Evolutionary conservation across 257 asterid species (phyloP), one percentile per base, ranked within the genome.

Genomic region (Eustoma russellianum): DNA sequence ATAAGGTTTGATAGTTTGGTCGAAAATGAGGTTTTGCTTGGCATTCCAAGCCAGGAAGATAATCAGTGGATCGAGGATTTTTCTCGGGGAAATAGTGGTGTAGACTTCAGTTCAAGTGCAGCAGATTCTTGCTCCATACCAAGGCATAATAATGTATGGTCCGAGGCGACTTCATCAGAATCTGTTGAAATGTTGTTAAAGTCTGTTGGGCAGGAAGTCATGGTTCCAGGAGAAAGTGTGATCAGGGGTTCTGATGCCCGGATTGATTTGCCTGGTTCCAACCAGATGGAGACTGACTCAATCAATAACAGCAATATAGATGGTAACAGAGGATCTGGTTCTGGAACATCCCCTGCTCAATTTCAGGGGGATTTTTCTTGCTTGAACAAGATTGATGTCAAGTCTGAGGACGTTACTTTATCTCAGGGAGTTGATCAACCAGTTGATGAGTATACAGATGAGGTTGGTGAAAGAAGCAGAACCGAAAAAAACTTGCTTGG

Each of bases 11-110:
- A 92, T 67, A 85, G 89, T 70, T 83, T 92, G 78, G 97, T 81
- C 73, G 99, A 88, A 57, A 92, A 81, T 91, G 99, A 92, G 73
- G 99, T 79, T 79, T 92, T 92, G 70, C 95, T 92, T 68, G 99
- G 99, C 30, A 91, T 91, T 69, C 83, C 95, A 53, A 79, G 94
- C 77, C 97, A 85, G 79, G 97, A 92, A 68, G 95, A 91, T 73
- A 85, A 72, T 74, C 95, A 83, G 77, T 92, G 99, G 99, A 92
- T 92, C 51, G 97, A 79, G 79, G 97, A 92, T 70, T 92, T 79
- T 78, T 88, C 99, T 65, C 82, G 94, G 50, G 97, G 82, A 56
- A 80, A 79, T 64, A 81, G 79, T 56, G 91, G 86, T 67, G 76
- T 92, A 66, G 90, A 74, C 66, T 92, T 88, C 71, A 74, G 88